Evolutionary conservation across 108 stramenopile genomes (phyloP).

Genomic region (Nitzschia palea): DNA sequence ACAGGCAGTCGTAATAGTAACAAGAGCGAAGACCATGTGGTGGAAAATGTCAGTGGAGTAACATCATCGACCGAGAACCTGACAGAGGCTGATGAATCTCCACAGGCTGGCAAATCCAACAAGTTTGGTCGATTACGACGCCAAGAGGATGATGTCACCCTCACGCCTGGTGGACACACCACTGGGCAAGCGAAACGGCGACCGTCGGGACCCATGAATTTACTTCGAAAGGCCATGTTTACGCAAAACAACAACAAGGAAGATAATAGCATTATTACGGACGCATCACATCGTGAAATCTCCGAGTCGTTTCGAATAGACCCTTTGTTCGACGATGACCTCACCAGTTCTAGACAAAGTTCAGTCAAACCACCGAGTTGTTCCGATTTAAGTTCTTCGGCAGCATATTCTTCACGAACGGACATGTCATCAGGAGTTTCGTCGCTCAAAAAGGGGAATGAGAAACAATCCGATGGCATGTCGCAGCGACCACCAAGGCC

Average conservation of each 20-base stretch:
- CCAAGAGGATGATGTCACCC: not conserved
- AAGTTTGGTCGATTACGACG: not conserved
- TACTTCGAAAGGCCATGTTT: slow-evolving; percentile 4
- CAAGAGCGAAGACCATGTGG: too few species aligned
- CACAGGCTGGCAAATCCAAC: not conserved
- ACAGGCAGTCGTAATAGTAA: too few species aligned
- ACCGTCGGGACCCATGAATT: not conserved
- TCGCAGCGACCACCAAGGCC: too few species aligned
- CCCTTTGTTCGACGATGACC: not conserved
- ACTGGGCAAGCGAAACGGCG: not conserved
- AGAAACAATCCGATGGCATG: too few species aligned
- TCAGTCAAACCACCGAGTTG: slow-evolving; percentile 9
- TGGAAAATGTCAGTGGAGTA: not conserved
- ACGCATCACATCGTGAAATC: not conserved
- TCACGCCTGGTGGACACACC: too few species aligned
- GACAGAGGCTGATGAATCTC: not conserved
- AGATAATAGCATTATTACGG: not conserved
- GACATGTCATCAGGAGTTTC: not conserved
- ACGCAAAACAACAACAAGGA: not conserved
- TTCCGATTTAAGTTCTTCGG: slow-evolving; percentile 1
- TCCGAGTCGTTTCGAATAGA: slow-evolving; percentile 5
- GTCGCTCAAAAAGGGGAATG: too few species aligned
- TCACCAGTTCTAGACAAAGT: not conserved
- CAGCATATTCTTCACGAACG: not conserved
- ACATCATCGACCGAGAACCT: not conserved